Evolutionary conservation across 768 basidiomycete species (phyloP).

Genomic region (Mycena crocata): DNA sequence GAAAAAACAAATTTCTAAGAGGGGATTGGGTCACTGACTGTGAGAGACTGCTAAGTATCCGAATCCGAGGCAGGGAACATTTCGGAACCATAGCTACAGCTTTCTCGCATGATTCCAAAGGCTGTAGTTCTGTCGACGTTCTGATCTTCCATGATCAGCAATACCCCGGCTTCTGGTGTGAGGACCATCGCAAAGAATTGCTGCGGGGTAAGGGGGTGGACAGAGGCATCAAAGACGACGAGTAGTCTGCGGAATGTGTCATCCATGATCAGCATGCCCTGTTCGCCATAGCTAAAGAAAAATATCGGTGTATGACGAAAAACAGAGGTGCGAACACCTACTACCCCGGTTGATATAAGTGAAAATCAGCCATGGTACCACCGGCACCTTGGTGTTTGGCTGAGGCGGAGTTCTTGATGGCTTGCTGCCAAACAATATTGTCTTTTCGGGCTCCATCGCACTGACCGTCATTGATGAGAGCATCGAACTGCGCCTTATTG

Average conservation of each 20-base stretch:
- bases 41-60: too few relatives aligned
- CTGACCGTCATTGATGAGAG: not conserved
- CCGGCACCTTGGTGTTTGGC: not conserved
- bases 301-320: not conserved
- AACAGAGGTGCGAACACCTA: not conserved
- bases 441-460: not conserved
- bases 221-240: not conserved
- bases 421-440: not conserved
- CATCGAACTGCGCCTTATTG: not conserved
- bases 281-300: slow-evolving; percentile 1
- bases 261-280: not conserved
- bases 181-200: not conserved
- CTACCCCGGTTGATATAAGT: not conserved
- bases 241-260: not conserved
- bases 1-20: too few relatives aligned
- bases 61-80: too few relatives aligned
- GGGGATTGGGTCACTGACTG: too few relatives aligned
- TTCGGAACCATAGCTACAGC: too few relatives aligned
- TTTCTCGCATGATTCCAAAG: too few relatives aligned
- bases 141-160: not conserved
- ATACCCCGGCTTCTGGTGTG: not conserved
- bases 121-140: too few relatives aligned
- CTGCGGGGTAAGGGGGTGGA: not conserved
- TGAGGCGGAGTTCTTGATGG: not conserved
- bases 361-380: not conserved